Evolutionary conservation across 2,329 filamentous ascomycete genomes (phyloP).

Genomic region (Colletotrichum godetiae): DNA sequence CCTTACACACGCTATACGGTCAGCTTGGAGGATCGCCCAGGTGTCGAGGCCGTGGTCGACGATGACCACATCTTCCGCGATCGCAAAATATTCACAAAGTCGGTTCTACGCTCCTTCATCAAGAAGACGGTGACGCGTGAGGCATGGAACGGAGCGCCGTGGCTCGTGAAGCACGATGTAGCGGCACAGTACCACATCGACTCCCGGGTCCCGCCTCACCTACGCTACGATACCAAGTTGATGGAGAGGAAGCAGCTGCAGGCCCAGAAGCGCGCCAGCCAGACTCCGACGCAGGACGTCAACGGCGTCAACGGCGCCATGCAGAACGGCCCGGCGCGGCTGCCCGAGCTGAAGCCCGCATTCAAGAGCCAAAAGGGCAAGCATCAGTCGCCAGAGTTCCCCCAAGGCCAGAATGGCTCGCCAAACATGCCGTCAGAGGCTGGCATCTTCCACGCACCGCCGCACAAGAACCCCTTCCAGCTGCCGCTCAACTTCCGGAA

Average conservation of each 20-base stretch:
- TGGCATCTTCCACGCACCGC: conserved; percentile 52
- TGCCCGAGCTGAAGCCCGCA: conserved; percentile 80
- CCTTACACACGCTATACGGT: conserved; percentile 86
- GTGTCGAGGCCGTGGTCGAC: conserved; percentile 82
- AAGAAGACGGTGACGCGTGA: conserved; percentile 94
- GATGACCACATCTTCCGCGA: conserved; percentile 87
- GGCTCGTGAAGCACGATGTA: conserved; percentile 90
- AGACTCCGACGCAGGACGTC: conserved; percentile 42
- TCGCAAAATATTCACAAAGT: conserved; percentile 92
- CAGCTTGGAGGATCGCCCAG: conserved; percentile 74
- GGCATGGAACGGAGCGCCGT: conserved; percentile 95
- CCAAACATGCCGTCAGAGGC: conserved; percentile 45
- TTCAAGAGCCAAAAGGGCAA: conserved; percentile 77
- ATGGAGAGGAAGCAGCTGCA: conserved; percentile 80
- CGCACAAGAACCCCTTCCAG: conserved; percentile 59
- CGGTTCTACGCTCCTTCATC: conserved; percentile 91
- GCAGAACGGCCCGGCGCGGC: conserved; percentile 60
- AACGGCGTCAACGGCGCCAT: conserved; percentile 53
- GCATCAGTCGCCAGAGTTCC: conserved; percentile 47
- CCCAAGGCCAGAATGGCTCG: conserved; percentile 58
- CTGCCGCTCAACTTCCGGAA: conserved; percentile 57
- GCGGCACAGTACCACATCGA: conserved; percentile 88
- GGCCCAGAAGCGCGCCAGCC: conserved; percentile 70
- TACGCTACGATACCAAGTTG: conserved; percentile 83
- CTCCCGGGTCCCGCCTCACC: conserved; percentile 84